Evolutionary conservation across 208 protist species (phyloP), one percentile per base, ranked within the genome.

Genomic region (Leishmania tarentolae): DNA sequence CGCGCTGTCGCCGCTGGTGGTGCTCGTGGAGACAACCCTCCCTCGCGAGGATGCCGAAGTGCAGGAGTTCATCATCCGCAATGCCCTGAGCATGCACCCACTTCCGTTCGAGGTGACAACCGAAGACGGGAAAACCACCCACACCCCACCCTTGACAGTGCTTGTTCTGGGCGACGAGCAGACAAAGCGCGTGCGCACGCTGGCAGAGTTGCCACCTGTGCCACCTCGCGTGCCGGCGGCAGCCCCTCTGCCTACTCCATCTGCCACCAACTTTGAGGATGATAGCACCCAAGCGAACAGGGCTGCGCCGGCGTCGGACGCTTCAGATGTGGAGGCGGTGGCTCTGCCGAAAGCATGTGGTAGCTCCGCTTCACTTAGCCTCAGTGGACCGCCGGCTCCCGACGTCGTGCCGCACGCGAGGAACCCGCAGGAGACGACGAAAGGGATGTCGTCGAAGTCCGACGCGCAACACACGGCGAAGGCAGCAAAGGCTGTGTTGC

Each of bases 31-130:
- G 74, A 86, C 82, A 21, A 76, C 13, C 50, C 82, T 86, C 21
- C 47, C 74, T 19, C 21, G 42, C 5, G 82, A 79, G 28, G 82
- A 86, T n/a, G 82, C 82, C 9, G 82, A 86, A 63, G 82, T 86
- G 66, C 82, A 86, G 66, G 68, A 86, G 75, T 82, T 82, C 61
- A 79, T 86, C 44, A 46, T 86, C 31, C 82, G 74, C 40, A 86
- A 86, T 42, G 82, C 82, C 2, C 66, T 86, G 37, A 65, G 57
- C 65, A 86, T 86, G 82, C 78, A 86, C 73, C 78, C 82, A 52
- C 59, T 86, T 44, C 78, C 82, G 50, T 7, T 63, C 11, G 56
- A 37, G 73, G 82, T 82, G 56, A 28, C 11, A 42, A 69, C 40
- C 5, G 56, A 31, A 19, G 73, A n/a, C n/a, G 44, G 37, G 44